phyloP scores from a whole-genome alignment of 2,329 filamentous ascomycete species.

The Fulvia fulva region DNA sequence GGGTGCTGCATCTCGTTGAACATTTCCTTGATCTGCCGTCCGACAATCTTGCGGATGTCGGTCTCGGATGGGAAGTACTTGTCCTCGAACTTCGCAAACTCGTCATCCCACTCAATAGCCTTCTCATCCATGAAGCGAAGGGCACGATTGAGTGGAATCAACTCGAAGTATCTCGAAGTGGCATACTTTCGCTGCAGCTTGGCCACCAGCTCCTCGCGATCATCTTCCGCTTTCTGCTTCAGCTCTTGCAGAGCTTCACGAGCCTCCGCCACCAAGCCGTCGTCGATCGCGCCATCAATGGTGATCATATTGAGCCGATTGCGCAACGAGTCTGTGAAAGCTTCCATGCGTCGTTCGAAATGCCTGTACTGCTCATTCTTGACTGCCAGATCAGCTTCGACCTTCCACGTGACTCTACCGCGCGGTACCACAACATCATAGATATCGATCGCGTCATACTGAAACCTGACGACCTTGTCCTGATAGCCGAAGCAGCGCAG shows the following conservation, averaged over 20 bases:
- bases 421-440: constrained; percentile 92
- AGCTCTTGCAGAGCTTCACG: constrained; percentile 75
- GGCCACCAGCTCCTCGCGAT: constrained; percentile 68
- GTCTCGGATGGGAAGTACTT: constrained; percentile 94
- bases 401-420: constrained; percentile 92
- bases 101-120: constrained; percentile 87
- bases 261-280: constrained; percentile 80
- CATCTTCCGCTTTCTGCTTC: constrained; percentile 74
- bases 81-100: constrained; percentile 84
- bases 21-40: constrained; percentile 88
- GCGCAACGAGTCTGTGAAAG: constrained; percentile 85
- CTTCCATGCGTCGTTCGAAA: constrained; percentile 75
- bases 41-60: constrained; percentile 87
- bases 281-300: constrained; percentile 75
- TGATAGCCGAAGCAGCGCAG: constrained; percentile 87
- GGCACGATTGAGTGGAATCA: constrained; percentile 86
- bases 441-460: constrained; percentile 88
- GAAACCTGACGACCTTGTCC: constrained; percentile 79
- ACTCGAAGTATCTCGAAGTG: constrained; percentile 91
- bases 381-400: constrained; percentile 84
- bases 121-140: constrained; percentile 89
- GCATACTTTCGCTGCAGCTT: constrained; percentile 89
- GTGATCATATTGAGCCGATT: constrained; percentile 81
- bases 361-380: constrained; percentile 87
- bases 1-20: constrained; percentile 80